Base-by-base conservation (phyloP, 208 protist genomes). In the Leptomonas seymouri region DNA sequence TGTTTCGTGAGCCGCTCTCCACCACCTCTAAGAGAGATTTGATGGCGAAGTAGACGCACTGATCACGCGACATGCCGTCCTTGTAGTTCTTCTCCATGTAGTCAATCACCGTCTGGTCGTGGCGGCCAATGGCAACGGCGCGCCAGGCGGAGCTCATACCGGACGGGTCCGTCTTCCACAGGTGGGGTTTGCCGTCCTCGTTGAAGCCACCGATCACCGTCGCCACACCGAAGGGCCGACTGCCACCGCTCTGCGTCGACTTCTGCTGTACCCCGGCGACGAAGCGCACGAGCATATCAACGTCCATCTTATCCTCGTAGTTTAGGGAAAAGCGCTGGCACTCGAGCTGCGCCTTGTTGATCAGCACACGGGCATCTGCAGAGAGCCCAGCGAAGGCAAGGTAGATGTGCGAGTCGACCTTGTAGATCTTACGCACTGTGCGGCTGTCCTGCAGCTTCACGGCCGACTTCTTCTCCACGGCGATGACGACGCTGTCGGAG, bases 191-290 rank as follows among this genome's bases (percentile, higher is more conserved):
- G 44, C 98, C 98, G 74, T 99, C 92, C 49, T 86, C 75, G 87
- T 99, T 99, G 76, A 99, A 99, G 56, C 98, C 98, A 57, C 97
- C 96, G 69, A 99, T 96, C n/a, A 99, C 91, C 15, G 96, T 99
- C 27, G 98, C 98, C 50, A 99, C 98, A 65, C 99, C 99, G 79
- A 99, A 99, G 27, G 99, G 99, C 14, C 99, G 93, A 49, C 98
- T 97, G 76, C 99, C 99, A 76, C 98, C 98, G 75, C 89, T 94
- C 83, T 99, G 98, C 41, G 98, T 99, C 58, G 99, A 98, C 69
- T 92, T 97, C 88, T 99, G 98, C 93, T 99, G 98, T 25, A 99
- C 87, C 39, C 92, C 87, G 12, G 99, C 98, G 51, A 99, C 92
- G 82, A 97, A 99, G 65, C 98, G 89, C 15, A 99, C 95, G 57